Evolutionary conservation across 2,329 filamentous ascomycete genomes (phyloP).

Genomic region (Beauveria sp.): DNA sequence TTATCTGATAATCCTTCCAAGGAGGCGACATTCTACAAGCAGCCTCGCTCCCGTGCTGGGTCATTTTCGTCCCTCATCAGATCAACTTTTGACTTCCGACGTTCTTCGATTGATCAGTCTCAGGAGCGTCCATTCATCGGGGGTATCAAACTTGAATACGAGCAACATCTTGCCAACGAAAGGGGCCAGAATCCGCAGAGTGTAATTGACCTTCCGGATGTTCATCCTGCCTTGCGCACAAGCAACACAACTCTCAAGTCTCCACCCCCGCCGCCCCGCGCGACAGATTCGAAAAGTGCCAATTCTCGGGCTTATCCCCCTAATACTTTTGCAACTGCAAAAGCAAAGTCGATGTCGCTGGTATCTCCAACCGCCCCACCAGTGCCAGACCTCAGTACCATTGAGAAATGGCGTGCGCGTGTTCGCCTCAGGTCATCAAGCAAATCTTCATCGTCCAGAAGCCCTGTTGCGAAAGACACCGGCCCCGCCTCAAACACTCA

Average conservation of each 20-base stretch:
- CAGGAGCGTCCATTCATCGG: conserved; percentile 32
- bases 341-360: conserved; percentile 20
- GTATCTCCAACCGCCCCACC: conserved; percentile 22
- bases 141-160: conserved; percentile 33
- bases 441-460: not conserved
- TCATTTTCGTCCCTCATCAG: conserved; percentile 30
- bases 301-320: conserved; percentile 28
- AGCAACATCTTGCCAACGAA: conserved; percentile 27
- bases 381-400: conserved; percentile 24
- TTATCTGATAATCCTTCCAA: conserved; percentile 7
- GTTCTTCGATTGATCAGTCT: conserved; percentile 25
- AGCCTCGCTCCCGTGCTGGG: conserved; percentile 26
- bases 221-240: conserved; percentile 29
- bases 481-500: not conserved
- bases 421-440: conserved; percentile 19
- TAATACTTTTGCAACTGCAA: conserved; percentile 25
- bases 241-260: conserved; percentile 21
- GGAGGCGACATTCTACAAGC: conserved; percentile 14
- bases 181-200: conserved; percentile 21
- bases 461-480: not conserved
- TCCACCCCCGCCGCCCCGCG: conserved; percentile 15
- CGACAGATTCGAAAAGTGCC: conserved; percentile 18
- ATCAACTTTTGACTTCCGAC: conserved; percentile 27
- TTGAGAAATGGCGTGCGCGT: conserved; percentile 25
- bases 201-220: conserved; percentile 19